Evolutionary conservation across 805 yeast species (phyloP).

Genomic region (Millerago galiae): DNA sequence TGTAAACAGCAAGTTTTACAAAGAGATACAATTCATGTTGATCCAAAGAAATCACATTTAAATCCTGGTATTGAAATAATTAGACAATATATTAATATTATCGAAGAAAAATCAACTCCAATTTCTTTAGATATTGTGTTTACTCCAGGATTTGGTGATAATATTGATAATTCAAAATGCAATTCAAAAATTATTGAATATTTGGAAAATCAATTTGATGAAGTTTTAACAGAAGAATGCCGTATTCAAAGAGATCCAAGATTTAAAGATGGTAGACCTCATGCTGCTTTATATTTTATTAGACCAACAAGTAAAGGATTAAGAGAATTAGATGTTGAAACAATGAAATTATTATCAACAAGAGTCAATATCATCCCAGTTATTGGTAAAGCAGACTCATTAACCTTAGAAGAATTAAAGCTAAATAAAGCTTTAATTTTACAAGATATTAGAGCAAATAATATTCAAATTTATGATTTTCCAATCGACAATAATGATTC

Average conservation of each 20-base stretch:
- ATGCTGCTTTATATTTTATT: constrained; percentile 72
- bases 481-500: constrained; percentile 11
- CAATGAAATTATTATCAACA: constrained; percentile 62
- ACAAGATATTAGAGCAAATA: constrained; percentile 49
- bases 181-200: constrained; percentile 46
- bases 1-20: constrained; percentile 43
- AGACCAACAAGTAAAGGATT: constrained; percentile 62
- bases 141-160: constrained; percentile 77
- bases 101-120: constrained; percentile 49
- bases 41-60: constrained; percentile 29
- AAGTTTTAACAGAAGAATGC: constrained; percentile 66
- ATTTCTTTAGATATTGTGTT: constrained; percentile 54
- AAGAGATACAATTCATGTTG: constrained; percentile 18
- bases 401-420: constrained; percentile 58
- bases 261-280: constrained; percentile 68
- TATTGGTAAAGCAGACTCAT: constrained; percentile 72
- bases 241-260: constrained; percentile 68
- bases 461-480: constrained; percentile 67
- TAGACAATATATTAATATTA: constrained; percentile 46
- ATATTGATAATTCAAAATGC: constrained; percentile 53
- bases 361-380: constrained; percentile 82
- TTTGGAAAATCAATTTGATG: constrained; percentile 66
- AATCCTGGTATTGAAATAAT: constrained; percentile 36
- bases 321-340: constrained; percentile 64
- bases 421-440: constrained; percentile 47